Conservation (phyloP, 345 rosid genomes). For the Acer saccharum region DNA sequence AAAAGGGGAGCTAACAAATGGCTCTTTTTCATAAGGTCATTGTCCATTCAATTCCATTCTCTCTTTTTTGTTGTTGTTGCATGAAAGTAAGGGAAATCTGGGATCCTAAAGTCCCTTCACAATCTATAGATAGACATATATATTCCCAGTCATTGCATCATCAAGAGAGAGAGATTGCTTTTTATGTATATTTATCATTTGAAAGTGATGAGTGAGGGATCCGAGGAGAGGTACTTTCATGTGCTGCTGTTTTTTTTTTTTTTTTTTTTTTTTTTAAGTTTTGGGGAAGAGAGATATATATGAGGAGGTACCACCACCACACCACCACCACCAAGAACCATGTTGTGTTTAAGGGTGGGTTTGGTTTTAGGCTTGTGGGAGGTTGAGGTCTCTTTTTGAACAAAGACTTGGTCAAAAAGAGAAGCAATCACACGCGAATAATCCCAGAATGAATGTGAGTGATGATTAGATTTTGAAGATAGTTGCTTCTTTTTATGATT, state of each 20-base stretch:
- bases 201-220: conserved; percentile 59
- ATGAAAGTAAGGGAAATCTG: conserved; percentile 60
- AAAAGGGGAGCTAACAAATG: conserved; percentile 38
- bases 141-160: conserved; percentile 3
- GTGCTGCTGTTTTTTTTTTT: conserved; percentile 17
- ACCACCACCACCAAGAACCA: background rate
- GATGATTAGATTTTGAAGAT: conserved; percentile 25
- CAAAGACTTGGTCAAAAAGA: conserved; percentile 42
- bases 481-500: conserved; percentile 38
- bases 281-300: conserved; percentile 1
- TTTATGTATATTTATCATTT: conserved; percentile 36
- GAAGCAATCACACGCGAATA: conserved; percentile 24
- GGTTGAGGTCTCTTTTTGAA: background rate
- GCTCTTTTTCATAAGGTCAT: conserved; percentile 35
- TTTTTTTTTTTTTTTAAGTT: background rate
- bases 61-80: conserved; percentile 20
- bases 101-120: conserved; percentile 29
- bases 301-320: conserved; percentile 10
- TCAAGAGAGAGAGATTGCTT: conserved; percentile 8
- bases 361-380: background rate
- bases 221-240: conserved; percentile 41
- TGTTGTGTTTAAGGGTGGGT: background rate
- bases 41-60: conserved; percentile 23
- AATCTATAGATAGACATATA: conserved; percentile 16
- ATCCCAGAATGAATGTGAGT: conserved; percentile 16